Conservation (phyloP, 2,329 filamentous ascomycete species). For the Knufia petricola region DNA sequence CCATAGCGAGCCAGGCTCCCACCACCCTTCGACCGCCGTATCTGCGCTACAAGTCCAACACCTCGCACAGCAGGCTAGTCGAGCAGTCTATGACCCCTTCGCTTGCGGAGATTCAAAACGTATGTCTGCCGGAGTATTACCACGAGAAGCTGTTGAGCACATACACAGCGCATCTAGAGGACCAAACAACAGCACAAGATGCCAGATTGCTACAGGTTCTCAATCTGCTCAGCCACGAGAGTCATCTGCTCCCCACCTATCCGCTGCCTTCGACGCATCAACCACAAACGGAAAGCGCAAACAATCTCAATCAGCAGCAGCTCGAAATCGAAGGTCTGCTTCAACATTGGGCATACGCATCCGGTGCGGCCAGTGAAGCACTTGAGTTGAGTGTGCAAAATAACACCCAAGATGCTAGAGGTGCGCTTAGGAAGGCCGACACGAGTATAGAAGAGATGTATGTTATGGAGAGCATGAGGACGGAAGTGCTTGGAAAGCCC, state of each 20-base stretch:
- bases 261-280: conserved; percentile 13
- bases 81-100: neutral
- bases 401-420: neutral
- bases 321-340: conserved; percentile 14
- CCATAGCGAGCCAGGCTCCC: neutral
- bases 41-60: neutral
- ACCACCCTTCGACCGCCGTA: neutral
- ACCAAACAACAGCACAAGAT: conserved; percentile 12
- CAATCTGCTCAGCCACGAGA: conserved; percentile 20
- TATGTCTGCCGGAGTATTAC: conserved; percentile 10
- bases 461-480: neutral
- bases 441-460: neutral
- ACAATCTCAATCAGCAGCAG: conserved; percentile 4
- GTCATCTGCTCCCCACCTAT: conserved; percentile 19
- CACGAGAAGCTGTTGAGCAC: conserved; percentile 9
- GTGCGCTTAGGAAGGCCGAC: neutral
- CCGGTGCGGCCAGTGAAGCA: conserved; percentile 14
- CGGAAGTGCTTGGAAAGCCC: neutral
- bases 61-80: neutral
- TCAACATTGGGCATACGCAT: conserved; percentile 20
- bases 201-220: conserved; percentile 13
- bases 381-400: neutral
- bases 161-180: conserved; percentile 9
- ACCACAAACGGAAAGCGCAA: conserved; percentile 13
- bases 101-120: conserved; percentile 11